Evolutionary conservation across 306 rosid species (phyloP), one percentile per base, ranked within the genome.

Genomic region (Cucumis hystrix): DNA sequence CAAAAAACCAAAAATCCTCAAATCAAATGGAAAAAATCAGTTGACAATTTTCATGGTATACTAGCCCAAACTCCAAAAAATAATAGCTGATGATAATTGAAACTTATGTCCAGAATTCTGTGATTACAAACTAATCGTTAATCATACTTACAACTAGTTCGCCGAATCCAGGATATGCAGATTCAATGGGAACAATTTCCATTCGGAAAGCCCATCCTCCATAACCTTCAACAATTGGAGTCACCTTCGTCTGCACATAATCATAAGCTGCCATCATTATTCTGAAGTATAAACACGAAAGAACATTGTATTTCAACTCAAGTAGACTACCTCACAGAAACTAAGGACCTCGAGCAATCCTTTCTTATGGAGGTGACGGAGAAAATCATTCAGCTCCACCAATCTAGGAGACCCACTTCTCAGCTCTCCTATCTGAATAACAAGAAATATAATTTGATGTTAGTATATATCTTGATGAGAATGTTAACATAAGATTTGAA

Each of bases 171-270:
- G 99, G 97, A 88, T 92, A 92, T 72, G 99, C 99, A 18, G 99
- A 95, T 85, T 95, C 99, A 74, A 95, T 92, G 39, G 99, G 89
- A 77, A 95, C 99, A 82, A 95, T 90, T 89, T 95, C 99, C 87
- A 84, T 82, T 58, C 97, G 88, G 35, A 95, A 85, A 80, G 98
- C 98, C 97, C 99, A 95, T 89, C 99, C 97, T 83, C 99, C 99
- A 80, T 92, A 95, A 62, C 96, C 99, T 88, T 95, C 97, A 67
- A 95, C 99, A 57, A 95, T 87, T 16, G 99, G 99, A 78, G 99
- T 95, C 79, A 95, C 97, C 89, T 89, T 92, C 78, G 98, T 95
- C 99, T 95, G 95, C 87, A 83, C 81, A 76, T 75, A 83, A 71
- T 73, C 55, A 72, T 3, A 30, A 59, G 78, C 58, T 69, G 75